Conservation (phyloP, 2,329 filamentous ascomycete species). For the Epicoccum nigrum region DNA sequence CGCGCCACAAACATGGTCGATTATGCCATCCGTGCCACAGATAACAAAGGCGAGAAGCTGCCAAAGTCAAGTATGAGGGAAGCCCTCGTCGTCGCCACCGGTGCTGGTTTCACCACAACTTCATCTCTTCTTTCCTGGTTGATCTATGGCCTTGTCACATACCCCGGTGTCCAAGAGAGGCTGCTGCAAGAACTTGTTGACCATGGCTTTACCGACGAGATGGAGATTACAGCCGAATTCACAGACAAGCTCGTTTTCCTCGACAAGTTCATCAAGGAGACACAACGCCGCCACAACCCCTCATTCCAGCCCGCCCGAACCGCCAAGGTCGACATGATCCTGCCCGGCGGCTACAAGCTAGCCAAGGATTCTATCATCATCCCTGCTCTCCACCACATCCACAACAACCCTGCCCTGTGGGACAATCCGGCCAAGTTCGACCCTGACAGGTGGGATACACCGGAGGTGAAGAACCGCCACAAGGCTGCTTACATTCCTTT, state of each 20-base stretch:
- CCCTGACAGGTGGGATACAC: constrained; percentile 51
- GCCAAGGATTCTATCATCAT: constrained; percentile 61
- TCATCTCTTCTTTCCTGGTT: constrained; percentile 32
- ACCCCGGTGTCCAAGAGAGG: constrained; percentile 27
- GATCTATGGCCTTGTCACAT: constrained; percentile 26
- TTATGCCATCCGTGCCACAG: constrained; percentile 27
- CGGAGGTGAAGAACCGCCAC: constrained; percentile 27
- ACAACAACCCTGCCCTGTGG: constrained; percentile 62
- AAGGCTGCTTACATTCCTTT: constrained; percentile 65
- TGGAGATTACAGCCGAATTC: constrained; percentile 26
- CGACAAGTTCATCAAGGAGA: constrained; percentile 32
- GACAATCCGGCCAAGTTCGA: constrained; percentile 64
- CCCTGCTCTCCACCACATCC: constrained; percentile 54
- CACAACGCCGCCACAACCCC: constrained; percentile 28
- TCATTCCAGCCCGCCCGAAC: constrained; percentile 62
- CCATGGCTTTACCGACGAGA: constrained; percentile 23
- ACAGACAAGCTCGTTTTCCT: constrained; percentile 27
- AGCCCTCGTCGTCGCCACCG: constrained; percentile 48
- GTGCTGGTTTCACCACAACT: constrained; percentile 30
- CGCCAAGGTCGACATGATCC: constrained; percentile 60
- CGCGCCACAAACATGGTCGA: constrained; percentile 46
- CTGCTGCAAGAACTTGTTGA: constrained; percentile 31
- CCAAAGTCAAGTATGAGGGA: constrained; percentile 40
- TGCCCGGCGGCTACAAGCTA: constrained; percentile 65
- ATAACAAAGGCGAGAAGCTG: constrained; percentile 31